Evolutionary conservation across 2,329 filamentous ascomycete species (phyloP).

Genomic region (Aureobasidium sp.): DNA sequence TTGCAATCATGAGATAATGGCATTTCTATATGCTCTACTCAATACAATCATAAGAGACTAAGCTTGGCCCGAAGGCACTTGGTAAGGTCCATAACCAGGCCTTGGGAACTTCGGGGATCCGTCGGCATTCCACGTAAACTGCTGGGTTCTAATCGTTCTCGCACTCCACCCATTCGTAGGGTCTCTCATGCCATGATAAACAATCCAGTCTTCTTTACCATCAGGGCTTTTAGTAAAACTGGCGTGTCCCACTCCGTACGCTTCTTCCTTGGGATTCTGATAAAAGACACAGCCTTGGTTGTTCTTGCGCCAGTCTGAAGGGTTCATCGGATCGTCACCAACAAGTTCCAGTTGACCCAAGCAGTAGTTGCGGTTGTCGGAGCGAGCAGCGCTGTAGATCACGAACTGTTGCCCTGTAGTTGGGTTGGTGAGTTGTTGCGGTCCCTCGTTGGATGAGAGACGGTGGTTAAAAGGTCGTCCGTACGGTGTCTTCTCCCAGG

Average conservation of each 20-base stretch:
- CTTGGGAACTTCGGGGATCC: slow-evolving; percentile 42
- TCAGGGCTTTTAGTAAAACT: slow-evolving; percentile 45
- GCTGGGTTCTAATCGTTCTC: slow-evolving; percentile 43
- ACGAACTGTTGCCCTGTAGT: slow-evolving; percentile 42
- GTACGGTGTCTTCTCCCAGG: slow-evolving; percentile 48
- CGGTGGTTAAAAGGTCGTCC: slow-evolving; percentile 41
- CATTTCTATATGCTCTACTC: not conserved
- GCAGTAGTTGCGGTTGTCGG: slow-evolving; percentile 49
- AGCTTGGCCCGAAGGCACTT: slow-evolving; percentile 31
- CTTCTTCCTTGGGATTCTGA: slow-evolving; percentile 39
- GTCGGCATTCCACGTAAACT: slow-evolving; percentile 43
- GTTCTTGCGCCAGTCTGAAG: slow-evolving; percentile 42
- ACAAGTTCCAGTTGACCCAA: slow-evolving; percentile 45
- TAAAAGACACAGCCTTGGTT: slow-evolving; percentile 43
- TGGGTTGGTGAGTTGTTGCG: slow-evolving; percentile 44
- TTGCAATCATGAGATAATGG: not conserved
- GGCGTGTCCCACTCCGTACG: slow-evolving; percentile 46
- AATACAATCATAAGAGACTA: not conserved
- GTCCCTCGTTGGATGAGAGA: slow-evolving; percentile 44
- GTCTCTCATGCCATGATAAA: slow-evolving; percentile 48
- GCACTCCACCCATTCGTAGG: slow-evolving; percentile 42
- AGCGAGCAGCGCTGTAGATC: slow-evolving; percentile 44
- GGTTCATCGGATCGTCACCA: slow-evolving; percentile 44
- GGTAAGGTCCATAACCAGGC: slow-evolving; percentile 44
- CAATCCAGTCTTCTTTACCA: slow-evolving; percentile 43